Percentiles rank a stretch among this genome's conserved stretches.
Evolutionary conservation across 2,329 filamentous ascomycete species (phyloP).

Genomic region (Diaporthe destruens): DNA sequence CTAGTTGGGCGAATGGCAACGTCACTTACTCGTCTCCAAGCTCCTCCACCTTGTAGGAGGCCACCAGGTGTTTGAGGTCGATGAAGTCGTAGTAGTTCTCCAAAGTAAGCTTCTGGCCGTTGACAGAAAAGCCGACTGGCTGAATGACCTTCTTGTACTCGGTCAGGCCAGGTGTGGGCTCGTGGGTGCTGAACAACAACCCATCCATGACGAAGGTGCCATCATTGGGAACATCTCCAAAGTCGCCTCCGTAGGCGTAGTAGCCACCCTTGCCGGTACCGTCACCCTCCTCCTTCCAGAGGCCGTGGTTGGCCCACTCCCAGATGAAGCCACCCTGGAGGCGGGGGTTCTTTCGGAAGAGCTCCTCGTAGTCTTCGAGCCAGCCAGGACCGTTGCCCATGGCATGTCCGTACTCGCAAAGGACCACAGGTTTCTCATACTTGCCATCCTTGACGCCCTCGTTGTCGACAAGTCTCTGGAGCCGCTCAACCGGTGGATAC

Average conservation of each 20-base stretch:
- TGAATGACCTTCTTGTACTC: slow-evolving; percentile 71
- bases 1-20: neutral
- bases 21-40: slow-evolving; percentile 56
- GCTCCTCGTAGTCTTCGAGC: slow-evolving; percentile 75
- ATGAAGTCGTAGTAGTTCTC: slow-evolving; percentile 65
- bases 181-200: slow-evolving; percentile 65
- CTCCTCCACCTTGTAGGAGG: slow-evolving; percentile 59
- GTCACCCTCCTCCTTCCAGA: slow-evolving; percentile 60
- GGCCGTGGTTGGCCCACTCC: slow-evolving; percentile 75
- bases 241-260: slow-evolving; percentile 73
- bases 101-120: slow-evolving; percentile 54
- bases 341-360: slow-evolving; percentile 70
- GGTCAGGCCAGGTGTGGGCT: slow-evolving; percentile 66
- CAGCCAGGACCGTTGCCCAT: slow-evolving; percentile 83
- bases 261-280: slow-evolving; percentile 55
- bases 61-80: slow-evolving; percentile 57
- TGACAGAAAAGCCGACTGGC: slow-evolving; percentile 60
- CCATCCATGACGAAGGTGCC: slow-evolving; percentile 74
- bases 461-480: slow-evolving; percentile 60
- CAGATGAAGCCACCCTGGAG: slow-evolving; percentile 77
- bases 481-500: slow-evolving; percentile 69
- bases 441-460: slow-evolving; percentile 58
- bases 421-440: slow-evolving; percentile 69
- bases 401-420: slow-evolving; percentile 71
- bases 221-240: slow-evolving; percentile 71